These are phyloP conservation scores for Penicillium sp. DNA, from an alignment of 2,329 filamentous ascomycete genomes.

Conservation along the genomic window DNA sequence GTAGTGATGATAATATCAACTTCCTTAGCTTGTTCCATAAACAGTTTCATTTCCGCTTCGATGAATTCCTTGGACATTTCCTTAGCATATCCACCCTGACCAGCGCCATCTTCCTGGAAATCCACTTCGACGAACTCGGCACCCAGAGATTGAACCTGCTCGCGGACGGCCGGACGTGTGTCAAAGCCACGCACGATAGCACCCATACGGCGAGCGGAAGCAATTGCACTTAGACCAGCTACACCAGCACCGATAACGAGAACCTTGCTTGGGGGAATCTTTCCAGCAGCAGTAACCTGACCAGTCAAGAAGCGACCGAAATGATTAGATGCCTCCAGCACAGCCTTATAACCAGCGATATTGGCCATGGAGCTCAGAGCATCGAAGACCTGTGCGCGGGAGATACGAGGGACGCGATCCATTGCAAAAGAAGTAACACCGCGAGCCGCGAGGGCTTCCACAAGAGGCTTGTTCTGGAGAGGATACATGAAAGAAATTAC, in stretches of 20 bases:
- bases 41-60: constrained; percentile 89
- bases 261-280: constrained; percentile 88
- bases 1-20: constrained; percentile 94
- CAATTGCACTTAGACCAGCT: constrained; percentile 84
- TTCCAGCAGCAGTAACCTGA: constrained; percentile 84
- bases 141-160: constrained; percentile 87
- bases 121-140: constrained; percentile 89
- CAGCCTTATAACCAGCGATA: constrained; percentile 90
- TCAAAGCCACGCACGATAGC: constrained; percentile 90
- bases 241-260: constrained; percentile 89
- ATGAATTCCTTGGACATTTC: constrained; percentile 95
- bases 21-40: constrained; percentile 81
- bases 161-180: constrained; percentile 81
- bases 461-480: constrained; percentile 72
- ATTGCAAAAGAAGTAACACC: constrained; percentile 81
- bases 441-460: constrained; percentile 69
- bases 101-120: constrained; percentile 79
- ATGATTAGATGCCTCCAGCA: constrained; percentile 83
- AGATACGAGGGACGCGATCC: constrained; percentile 91
- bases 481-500: constrained; percentile 84
- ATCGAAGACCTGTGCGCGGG: constrained; percentile 84
- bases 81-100: constrained; percentile 84
- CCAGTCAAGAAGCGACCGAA: constrained; percentile 88
- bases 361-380: constrained; percentile 92
- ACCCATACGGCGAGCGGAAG: constrained; percentile 79